A percentile compares a stretch with the other conserved stretches of the same genome.
phyloP scores from a whole-genome alignment of 495 filamentous ascomycete genomes.

The Penicillium malachiteum region DNA sequence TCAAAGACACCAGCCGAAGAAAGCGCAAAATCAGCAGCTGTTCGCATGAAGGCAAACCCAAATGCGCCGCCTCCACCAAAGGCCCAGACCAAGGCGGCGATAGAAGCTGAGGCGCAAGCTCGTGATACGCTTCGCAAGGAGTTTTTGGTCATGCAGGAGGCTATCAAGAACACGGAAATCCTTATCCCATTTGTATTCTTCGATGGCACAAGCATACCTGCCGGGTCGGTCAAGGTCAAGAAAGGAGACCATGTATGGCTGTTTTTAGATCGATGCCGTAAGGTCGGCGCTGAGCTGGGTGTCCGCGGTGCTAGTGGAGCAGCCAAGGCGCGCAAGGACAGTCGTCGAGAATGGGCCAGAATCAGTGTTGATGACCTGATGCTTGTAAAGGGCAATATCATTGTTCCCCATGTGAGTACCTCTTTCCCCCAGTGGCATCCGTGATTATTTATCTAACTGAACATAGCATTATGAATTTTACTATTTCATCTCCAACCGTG shows the following conservation, averaged over 20 bases:
- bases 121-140: slow-evolving; percentile 81
- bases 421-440: background rate
- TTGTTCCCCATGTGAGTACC: slow-evolving; percentile 84
- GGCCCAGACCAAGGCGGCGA: slow-evolving; percentile 78
- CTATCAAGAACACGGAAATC: slow-evolving; percentile 86
- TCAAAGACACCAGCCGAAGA: slow-evolving; percentile 43
- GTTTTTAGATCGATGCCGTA: slow-evolving; percentile 85
- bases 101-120: slow-evolving; percentile 77
- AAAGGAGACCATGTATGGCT: slow-evolving; percentile 92
- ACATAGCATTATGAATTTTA: slow-evolving; percentile 91
- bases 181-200: slow-evolving; percentile 96
- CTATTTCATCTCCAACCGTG: slow-evolving; percentile 91
- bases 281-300: slow-evolving; percentile 80
- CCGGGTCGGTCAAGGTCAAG: slow-evolving; percentile 77
- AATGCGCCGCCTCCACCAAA: slow-evolving; percentile 70
- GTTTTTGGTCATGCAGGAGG: slow-evolving; percentile 79
- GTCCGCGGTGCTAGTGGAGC: slow-evolving; percentile 58
- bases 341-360: slow-evolving; percentile 82
- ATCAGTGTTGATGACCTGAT: slow-evolving; percentile 96
- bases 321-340: slow-evolving; percentile 58
- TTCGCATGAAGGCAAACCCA: slow-evolving; percentile 66
- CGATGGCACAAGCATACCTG: slow-evolving; percentile 93
- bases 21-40: slow-evolving; percentile 30
- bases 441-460: slow-evolving; percentile 16
- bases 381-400: slow-evolving; percentile 86